Conservation (phyloP, 2,329 filamentous ascomycete genomes). For the Aspergillus brunneoviolaceus region DNA sequence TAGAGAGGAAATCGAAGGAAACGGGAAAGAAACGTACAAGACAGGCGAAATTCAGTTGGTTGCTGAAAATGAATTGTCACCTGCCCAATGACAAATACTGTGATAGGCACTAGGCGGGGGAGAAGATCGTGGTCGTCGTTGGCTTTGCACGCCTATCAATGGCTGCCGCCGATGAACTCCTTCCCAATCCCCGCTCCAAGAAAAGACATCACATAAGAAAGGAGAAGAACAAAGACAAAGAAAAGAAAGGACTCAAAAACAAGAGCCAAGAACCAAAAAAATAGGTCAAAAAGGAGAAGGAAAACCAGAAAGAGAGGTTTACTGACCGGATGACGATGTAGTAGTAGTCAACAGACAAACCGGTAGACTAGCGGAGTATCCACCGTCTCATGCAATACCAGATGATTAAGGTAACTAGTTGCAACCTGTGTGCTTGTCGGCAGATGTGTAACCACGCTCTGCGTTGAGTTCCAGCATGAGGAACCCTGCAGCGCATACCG, state of each 20-base stretch:
- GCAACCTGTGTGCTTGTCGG: not conserved
- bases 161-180: not conserved
- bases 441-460: constrained; percentile 15
- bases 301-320: too few relatives aligned
- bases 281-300: too few relatives aligned
- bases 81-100: constrained; percentile 2
- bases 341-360: not conserved
- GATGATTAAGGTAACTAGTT: not conserved
- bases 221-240: too few relatives aligned
- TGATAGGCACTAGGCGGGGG: not conserved
- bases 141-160: not conserved
- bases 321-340: not conserved
- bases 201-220: not conserved
- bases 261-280: too few relatives aligned
- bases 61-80: not conserved
- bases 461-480: constrained; percentile 3
- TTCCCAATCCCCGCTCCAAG: not conserved
- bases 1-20: not conserved
- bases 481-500: too few relatives aligned
- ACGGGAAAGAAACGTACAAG: not conserved
- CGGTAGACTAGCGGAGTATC: constrained; percentile 7
- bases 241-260: not conserved
- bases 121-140: not conserved
- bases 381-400: constrained; percentile 7
- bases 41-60: not conserved